Evolutionary conservation across 768 basidiomycete genomes (phyloP), one percentile per base, ranked within the genome.

Genomic region (Tylopilus felleus): DNA sequence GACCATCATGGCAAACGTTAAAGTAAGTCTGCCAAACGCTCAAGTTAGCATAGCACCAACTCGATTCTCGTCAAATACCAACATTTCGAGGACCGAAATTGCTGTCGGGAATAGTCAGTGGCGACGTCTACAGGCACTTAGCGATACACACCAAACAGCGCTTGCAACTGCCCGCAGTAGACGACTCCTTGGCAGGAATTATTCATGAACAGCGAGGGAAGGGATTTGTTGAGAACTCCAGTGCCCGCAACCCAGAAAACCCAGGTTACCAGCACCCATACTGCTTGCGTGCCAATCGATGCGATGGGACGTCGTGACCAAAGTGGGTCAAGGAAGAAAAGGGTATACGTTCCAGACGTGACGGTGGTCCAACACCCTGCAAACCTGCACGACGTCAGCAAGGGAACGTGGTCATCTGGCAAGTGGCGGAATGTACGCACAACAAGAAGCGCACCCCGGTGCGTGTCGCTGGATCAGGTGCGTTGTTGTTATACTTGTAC

Each of bases 261-360:
- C 82, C 81, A 84, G 14, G 84, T 84, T 1, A 78, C 53, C 27
- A 83, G 66, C 5, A 80, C 66, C 85, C 85, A 86, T 40, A 84
- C 68, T 13, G 74, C 75, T 60, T 86, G 85, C 0, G 81, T 73
- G 8, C 83, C 83, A 36, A 85, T 69, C 13, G 84, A 85, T 10
- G 79, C 74, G 16, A 83, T 56, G 4, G 79, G 74, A 52, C 77
- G 76, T 53, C 70, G 77, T 19, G 81, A 79, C 77, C 80, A 83
- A 16, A 70, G 67, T 1, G 83, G 83, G 61, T 86, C 83, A 6
- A 85, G 68, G 64, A 85, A 83, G 35, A 85, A 74, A 38, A 84
- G 65, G n/a, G 78, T 77, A 51, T 80, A 81, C 21, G 68, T 70
- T 25, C 77, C 77, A 12, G 80, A 76, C 17, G 79, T 84, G 7